Percentiles rank a stretch among this genome's conserved stretches.
These are phyloP conservation scores for Monilinia fructigena DNA, from an alignment of 2,329 filamentous ascomycete species.

Conservation along the genomic window DNA sequence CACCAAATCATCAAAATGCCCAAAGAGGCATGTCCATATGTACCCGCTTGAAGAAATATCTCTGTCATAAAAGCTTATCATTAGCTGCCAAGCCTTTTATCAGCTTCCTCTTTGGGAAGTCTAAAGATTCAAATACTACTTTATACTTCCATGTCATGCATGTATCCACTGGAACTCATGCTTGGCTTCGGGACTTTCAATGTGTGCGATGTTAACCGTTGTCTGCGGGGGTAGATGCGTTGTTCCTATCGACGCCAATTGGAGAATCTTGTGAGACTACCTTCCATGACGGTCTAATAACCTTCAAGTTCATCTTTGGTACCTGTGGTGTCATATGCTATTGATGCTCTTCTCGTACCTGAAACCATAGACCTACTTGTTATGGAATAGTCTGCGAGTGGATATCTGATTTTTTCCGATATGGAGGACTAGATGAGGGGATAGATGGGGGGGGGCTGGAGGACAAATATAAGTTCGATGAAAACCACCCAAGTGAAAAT, in stretches of 20 bases:
- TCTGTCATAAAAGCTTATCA: conserved; percentile 21
- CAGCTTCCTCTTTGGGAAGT: conserved; percentile 17
- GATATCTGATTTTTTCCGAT: no score
- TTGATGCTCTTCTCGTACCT: conserved; percentile 9
- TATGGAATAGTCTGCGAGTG: background rate
- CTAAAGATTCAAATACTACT: background rate
- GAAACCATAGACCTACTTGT: conserved; percentile 8
- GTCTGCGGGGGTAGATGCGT: conserved; percentile 2
- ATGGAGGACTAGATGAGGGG: background rate
- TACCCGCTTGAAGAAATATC: background rate
- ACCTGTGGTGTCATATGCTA: background rate
- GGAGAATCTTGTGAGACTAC: conserved; percentile 3
- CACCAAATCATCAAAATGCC: conserved; percentile 4
- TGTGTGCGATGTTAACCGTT: conserved; percentile 3
- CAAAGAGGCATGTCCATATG: conserved; percentile 17
- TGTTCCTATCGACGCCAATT: conserved; percentile 17
- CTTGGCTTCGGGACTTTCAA: conserved; percentile 17
- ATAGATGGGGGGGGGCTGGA: background rate
- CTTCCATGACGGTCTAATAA: conserved; percentile 9
- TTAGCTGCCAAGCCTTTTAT: background rate
- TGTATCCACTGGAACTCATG: conserved; percentile 5
- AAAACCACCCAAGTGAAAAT: background rate
- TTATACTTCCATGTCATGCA: conserved; percentile 7
- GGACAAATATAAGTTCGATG: conserved; percentile 1
- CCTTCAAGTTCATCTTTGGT: background rate